phyloP scores from a whole-genome alignment of 2,329 filamentous ascomycete genomes.

The Cyanodermella asteris region DNA sequence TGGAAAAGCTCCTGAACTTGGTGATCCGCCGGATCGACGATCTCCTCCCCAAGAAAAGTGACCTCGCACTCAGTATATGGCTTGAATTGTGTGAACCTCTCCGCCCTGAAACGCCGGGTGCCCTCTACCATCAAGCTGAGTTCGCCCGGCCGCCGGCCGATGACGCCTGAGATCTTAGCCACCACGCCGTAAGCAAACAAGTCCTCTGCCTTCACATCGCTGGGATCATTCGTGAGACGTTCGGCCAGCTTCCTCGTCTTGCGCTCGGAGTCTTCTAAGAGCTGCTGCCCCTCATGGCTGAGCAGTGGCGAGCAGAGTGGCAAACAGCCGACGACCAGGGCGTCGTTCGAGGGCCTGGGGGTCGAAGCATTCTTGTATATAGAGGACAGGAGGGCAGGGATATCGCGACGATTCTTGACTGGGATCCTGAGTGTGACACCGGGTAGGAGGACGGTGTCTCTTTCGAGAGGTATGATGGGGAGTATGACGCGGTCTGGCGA shows the following conservation, averaged over 20 bases:
- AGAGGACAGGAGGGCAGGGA: slow-evolving; percentile 67
- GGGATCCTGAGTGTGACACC: slow-evolving; percentile 69
- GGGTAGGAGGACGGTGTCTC: slow-evolving; percentile 63
- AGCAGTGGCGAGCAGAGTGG: slow-evolving; percentile 60
- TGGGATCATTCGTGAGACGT: slow-evolving; percentile 33
- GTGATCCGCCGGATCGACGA: slow-evolving; percentile 30
- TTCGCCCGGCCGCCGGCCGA: slow-evolving; percentile 52
- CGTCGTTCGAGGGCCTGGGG: slow-evolving; percentile 37
- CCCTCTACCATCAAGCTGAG: slow-evolving; percentile 77
- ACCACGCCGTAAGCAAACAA: slow-evolving; percentile 67
- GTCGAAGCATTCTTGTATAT: slow-evolving; percentile 58
- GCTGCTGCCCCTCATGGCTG: slow-evolving; percentile 49
- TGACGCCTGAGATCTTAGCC: slow-evolving; percentile 56
- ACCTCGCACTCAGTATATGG: slow-evolving; percentile 77
- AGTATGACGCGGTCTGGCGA: too few species aligned
- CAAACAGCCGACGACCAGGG: slow-evolving; percentile 68
- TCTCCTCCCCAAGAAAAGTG: slow-evolving; percentile 45
- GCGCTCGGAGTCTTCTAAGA: slow-evolving; percentile 43
- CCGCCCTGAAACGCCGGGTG: slow-evolving; percentile 51
- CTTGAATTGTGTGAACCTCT: slow-evolving; percentile 51
- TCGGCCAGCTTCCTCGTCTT: slow-evolving; percentile 20
- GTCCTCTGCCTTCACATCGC: slow-evolving; percentile 43
- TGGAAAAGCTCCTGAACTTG: slow-evolving; percentile 51
- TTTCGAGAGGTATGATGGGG: slow-evolving; percentile 63
- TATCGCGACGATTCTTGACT: slow-evolving; percentile 64